Evolutionary conservation across 2,329 filamentous ascomycete genomes (phyloP).

Genomic region (Phialophora expanda): DNA sequence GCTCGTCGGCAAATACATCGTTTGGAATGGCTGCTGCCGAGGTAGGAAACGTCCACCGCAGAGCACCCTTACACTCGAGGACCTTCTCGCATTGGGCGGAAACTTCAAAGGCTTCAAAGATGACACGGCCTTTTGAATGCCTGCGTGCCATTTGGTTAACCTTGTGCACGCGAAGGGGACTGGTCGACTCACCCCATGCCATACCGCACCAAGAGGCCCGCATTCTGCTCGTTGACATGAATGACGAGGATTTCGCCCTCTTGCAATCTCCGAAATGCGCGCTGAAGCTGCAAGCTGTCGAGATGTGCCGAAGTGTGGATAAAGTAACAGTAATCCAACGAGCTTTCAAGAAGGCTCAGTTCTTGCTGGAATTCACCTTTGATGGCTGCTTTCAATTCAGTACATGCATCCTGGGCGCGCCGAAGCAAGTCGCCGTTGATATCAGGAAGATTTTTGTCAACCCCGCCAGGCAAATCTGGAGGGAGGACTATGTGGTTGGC

Average conservation of each 20-base stretch:
- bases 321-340: constrained; percentile 15
- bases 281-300: constrained; percentile 17
- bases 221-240: constrained; percentile 57
- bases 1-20: constrained; percentile 49
- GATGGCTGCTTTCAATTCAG: constrained; percentile 28
- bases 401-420: constrained; percentile 42
- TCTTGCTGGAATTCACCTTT: constrained; percentile 10
- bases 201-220: constrained; percentile 52
- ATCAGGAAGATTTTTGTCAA: constrained; percentile 41
- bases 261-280: constrained; percentile 41
- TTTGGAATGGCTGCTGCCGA: constrained; percentile 56
- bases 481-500: constrained; percentile 49
- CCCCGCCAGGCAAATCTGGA: constrained; percentile 46
- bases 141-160: constrained; percentile 24
- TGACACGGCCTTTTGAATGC: constrained; percentile 40
- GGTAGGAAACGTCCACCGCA: constrained; percentile 67
- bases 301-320: constrained; percentile 16
- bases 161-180: neutral
- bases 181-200: constrained; percentile 42
- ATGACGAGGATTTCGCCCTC: constrained; percentile 49
- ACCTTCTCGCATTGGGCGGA: constrained; percentile 61
- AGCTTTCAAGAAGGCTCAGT: constrained; percentile 17
- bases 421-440: constrained; percentile 43
- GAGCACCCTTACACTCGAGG: constrained; percentile 55
- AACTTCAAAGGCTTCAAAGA: constrained; percentile 68